Evolutionary conservation across 2,329 filamentous ascomycete species (phyloP).

Genomic region (Drechslerella stenobrocha): DNA sequence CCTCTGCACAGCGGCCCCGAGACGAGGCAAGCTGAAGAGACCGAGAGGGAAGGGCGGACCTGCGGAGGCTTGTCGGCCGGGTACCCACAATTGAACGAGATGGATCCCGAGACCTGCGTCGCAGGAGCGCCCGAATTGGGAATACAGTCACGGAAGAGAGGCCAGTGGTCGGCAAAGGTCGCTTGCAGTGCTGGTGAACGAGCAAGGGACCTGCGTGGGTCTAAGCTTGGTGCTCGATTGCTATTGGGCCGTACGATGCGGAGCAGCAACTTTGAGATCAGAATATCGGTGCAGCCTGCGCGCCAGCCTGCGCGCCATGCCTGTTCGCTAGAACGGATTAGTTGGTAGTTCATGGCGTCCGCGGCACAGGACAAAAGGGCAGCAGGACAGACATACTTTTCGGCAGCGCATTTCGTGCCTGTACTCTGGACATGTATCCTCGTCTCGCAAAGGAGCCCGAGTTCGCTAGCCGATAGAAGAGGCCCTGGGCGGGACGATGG

Average conservation of each 20-base stretch:
- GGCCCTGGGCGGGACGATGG: slow-evolving; percentile 40
- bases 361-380: slow-evolving; percentile 44
- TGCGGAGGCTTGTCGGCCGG: slow-evolving; percentile 20
- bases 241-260: slow-evolving; percentile 43
- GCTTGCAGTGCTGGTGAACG: slow-evolving; percentile 26
- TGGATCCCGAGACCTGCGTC: slow-evolving; percentile 26
- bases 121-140: slow-evolving; percentile 14
- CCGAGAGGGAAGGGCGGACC: neutral
- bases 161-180: slow-evolving; percentile 17
- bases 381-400: slow-evolving; percentile 19
- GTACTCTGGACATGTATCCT: too few species aligned
- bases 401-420: too few species aligned
- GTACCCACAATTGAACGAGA: neutral
- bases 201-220: slow-evolving; percentile 19
- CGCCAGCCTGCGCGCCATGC: slow-evolving; percentile 8
- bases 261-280: slow-evolving; percentile 38
- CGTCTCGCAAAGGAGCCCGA: slow-evolving; percentile 3
- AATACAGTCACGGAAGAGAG: slow-evolving; percentile 18
- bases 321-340: slow-evolving; percentile 1
- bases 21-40: too few species aligned
- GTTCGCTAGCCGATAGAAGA: slow-evolving; percentile 31
- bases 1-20: too few species aligned
- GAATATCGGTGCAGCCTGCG: slow-evolving; percentile 18
- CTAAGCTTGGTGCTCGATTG: slow-evolving; percentile 14
- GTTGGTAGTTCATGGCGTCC: slow-evolving; percentile 9